Evolutionary conservation across 2,329 filamentous ascomycete genomes (phyloP), one percentile per base, ranked within the genome.

Genomic region (Aspergillus fumigatiaffinis): DNA sequence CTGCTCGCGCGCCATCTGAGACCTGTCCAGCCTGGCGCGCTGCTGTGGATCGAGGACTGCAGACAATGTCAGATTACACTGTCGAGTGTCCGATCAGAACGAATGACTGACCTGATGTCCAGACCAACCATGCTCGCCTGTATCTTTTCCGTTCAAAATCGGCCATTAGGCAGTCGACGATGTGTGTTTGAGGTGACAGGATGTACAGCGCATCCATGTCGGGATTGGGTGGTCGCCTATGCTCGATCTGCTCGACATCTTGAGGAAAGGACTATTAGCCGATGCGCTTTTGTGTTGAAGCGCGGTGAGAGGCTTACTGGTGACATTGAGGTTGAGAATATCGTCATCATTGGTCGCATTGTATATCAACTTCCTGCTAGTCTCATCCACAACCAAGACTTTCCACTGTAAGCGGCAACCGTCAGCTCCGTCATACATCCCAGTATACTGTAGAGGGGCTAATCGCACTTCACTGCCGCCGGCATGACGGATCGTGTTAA

Each of bases 131-230:
- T 52, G 86, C 83, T 68, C 83, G 88, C 63, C 86, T 83, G 76
- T 99, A 99, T 71, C 91, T 86, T 64, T 86, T 84, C 66, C 88
- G 85, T 69, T 96, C 91, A 60, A 97, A 88, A 73, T 99, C 94
- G 69, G 92, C 91, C 77, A 97, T 86, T 50, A 99, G 81, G 72
- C 92, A 97, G 68, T 97, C 93, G 68, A 97, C 89, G 61, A 96
- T 91, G 73, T 96, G 90, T 6, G 91, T 82, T 67, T 90, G 84
- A 8, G 94, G 90, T 0, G 92, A 89, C 56, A 99, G 83, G 59
- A 99, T 81, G 78, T 97, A 99, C 64, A 99, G 86, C 67, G 92
- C 94, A 75, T 97, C 94, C 86, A 96, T 96, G 66, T 91, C 89
- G 55, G 87, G 87, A 72, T 96, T 96, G 71, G 84, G 82, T 50